Evolutionary conservation across 2,329 filamentous ascomycete genomes (phyloP), one percentile per base, ranked within the genome.

Genomic region (Xylaria digitata): DNA sequence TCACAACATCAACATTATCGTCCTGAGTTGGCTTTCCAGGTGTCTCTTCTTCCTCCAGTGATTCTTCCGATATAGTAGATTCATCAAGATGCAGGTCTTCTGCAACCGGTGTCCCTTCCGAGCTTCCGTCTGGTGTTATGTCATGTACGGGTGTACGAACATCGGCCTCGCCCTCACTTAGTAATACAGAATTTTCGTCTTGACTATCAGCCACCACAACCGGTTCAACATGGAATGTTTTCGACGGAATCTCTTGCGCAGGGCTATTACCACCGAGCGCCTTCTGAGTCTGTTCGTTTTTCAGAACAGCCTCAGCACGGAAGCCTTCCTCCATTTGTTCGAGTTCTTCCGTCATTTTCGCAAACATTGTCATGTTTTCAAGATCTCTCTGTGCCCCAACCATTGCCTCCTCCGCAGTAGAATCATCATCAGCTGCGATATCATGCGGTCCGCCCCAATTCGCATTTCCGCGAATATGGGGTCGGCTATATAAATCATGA

Each of bases 401-500:
- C 30, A 65, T 71, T 60, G 65, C 65, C 56, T 72, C 70, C 2
- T 74, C 69, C 17, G 64, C 59, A 57, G 63, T 63, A 9, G 54
- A 65, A 49, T 70, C 67, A n/a, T 66, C 64, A 17, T 67, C 60
- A 62, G 67, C 70, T 45, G 67, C 48, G 26, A 66, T 68, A 21
- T 66, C 56, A 59, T 63, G 54, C 57, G 56, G 50, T 45, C 68
- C 70, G 52, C 61, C 56, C 76, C 76, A 75, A 30, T 46, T 68
- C n/a, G 61, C 69, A 48, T 70, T 68, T 40, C 61, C 62, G 48
- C 63, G 58, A 23, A 65, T 64, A 50, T 70, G 73, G 23, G 76
- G 73, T 21, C 76, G 73, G 30, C 79, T 78, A 65, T 76, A 77
- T 53, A 75, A 74, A 53, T 79, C 82, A 59, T 78, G 76, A 66